These are phyloP conservation scores for Piper longum DNA, from an alignment of 164 flowering plant species.

Conservation along the genomic window DNA sequence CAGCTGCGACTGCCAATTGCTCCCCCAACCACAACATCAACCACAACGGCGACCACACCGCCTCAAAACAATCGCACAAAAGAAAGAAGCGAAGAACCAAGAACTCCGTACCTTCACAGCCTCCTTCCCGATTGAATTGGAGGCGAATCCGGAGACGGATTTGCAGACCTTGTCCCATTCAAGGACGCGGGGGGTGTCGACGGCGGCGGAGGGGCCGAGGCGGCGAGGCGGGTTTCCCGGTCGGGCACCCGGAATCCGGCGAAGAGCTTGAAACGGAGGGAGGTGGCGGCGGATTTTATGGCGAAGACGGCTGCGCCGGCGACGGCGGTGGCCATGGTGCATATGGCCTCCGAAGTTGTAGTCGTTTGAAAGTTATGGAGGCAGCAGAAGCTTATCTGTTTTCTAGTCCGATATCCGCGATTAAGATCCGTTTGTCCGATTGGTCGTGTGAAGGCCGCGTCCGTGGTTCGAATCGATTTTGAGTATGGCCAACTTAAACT, in stretches of 20 bases:
- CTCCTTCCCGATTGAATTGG: conserved; percentile 60
- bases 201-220: conserved; percentile 36
- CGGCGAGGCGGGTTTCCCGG: conserved; percentile 14
- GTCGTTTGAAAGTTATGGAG: too few species aligned
- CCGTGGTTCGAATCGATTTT: too few species aligned
- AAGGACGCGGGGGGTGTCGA: conserved; percentile 43
- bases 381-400: too few species aligned
- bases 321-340: neutral
- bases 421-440: too few species aligned
- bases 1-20: conserved; percentile 32
- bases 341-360: too few species aligned
- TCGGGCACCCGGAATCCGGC: neutral
- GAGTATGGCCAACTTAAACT: too few species aligned
- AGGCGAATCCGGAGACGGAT: conserved; percentile 66
- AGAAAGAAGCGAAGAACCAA: neutral
- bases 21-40: neutral
- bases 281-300: neutral
- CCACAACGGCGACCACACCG: neutral
- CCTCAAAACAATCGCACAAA: neutral
- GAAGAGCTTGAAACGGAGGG: neutral
- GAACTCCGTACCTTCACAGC: conserved; percentile 35
- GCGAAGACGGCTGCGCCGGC: neutral
- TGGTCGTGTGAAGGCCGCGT: too few species aligned
- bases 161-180: conserved; percentile 89
- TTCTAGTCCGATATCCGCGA: too few species aligned